Evolutionary conservation across 2,329 filamentous ascomycete species (phyloP).

Genomic region (Ambrosiella cleistominuta): DNA sequence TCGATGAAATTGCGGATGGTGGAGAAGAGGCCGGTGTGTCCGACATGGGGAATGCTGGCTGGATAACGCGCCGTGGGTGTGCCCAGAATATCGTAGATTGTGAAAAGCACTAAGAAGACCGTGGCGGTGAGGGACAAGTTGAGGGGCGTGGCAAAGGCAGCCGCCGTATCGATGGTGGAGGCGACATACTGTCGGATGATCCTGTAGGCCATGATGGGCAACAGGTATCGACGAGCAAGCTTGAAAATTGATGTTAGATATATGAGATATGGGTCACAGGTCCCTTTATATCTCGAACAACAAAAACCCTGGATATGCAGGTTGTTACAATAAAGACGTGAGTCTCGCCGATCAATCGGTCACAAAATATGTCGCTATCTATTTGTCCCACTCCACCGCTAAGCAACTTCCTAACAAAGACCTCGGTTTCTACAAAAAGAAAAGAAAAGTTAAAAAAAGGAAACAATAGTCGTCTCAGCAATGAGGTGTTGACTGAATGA

Average conservation of each 20-base stretch:
- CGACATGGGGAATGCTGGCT: constrained; percentile 24
- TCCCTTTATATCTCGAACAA: background rate
- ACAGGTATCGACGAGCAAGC: background rate
- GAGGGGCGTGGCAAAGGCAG: constrained; percentile 11
- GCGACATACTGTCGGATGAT: background rate
- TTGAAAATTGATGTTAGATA: background rate
- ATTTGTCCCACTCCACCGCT: no score
- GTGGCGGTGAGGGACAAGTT: constrained; percentile 16
- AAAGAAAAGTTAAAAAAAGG: no score
- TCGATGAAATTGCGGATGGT: constrained; percentile 24
- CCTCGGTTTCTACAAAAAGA: no score
- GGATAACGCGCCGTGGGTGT: constrained; percentile 23
- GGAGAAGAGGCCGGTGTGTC: constrained; percentile 22
- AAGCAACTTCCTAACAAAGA: no score
- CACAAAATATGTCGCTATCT: no score
- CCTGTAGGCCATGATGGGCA: background rate
- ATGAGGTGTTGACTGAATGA: no score
- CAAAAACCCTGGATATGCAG: background rate
- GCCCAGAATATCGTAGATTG: constrained; percentile 23
- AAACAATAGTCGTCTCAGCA: no score
- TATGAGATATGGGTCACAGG: background rate
- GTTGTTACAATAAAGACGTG: no score
- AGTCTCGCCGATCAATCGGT: no score
- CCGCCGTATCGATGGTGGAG: background rate
- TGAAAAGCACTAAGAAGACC: constrained; percentile 21